These are phyloP conservation scores for Mycena sp. DNA, from an alignment of 1,284 basidiomycete species.

Conservation along the genomic window DNA sequence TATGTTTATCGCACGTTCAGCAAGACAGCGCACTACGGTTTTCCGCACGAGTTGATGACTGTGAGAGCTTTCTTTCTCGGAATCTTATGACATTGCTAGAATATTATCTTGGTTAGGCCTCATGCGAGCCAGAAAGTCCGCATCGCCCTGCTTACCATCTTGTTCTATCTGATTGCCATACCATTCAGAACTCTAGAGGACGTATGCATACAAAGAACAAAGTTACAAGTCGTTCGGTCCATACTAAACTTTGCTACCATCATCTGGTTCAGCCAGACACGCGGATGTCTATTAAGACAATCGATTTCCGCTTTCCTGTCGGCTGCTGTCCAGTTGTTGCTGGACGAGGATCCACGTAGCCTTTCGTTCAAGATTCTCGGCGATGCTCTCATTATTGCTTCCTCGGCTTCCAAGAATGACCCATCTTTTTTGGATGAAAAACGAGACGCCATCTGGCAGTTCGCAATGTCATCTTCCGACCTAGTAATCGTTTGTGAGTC, in stretches of 20 bases:
- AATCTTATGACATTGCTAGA: background rate
- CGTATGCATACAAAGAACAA: background rate
- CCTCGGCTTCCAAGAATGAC: slow-evolving; percentile 37
- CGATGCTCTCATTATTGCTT: slow-evolving; percentile 42
- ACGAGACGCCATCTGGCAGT: slow-evolving; percentile 38
- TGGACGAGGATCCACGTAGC: slow-evolving; percentile 16
- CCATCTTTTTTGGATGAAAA: slow-evolving; percentile 19
- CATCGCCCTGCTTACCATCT: background rate
- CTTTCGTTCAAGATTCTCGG: slow-evolving; percentile 32
- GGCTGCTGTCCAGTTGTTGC: slow-evolving; percentile 35
- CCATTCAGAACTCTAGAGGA: slow-evolving; percentile 31
- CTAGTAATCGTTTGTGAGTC: slow-evolving; percentile 47
- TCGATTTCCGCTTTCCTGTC: slow-evolving; percentile 41
- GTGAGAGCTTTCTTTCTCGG: slow-evolving; percentile 30
- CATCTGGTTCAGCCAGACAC: slow-evolving; percentile 42
- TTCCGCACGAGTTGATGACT: slow-evolving; percentile 38
- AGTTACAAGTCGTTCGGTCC: slow-evolving; percentile 26
- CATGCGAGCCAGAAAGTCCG: slow-evolving; percentile 9
- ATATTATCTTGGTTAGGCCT: too few relatives aligned
- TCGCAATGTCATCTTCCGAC: slow-evolving; percentile 41
- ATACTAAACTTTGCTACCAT: slow-evolving; percentile 45
- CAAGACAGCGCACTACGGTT: slow-evolving; percentile 36
- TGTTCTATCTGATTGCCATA: slow-evolving; percentile 20
- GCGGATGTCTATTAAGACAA: slow-evolving; percentile 30
- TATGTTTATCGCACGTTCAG: slow-evolving; percentile 34